Base-by-base conservation (phyloP, 2,329 filamentous ascomycete species). In the Penicillium sp. region DNA sequence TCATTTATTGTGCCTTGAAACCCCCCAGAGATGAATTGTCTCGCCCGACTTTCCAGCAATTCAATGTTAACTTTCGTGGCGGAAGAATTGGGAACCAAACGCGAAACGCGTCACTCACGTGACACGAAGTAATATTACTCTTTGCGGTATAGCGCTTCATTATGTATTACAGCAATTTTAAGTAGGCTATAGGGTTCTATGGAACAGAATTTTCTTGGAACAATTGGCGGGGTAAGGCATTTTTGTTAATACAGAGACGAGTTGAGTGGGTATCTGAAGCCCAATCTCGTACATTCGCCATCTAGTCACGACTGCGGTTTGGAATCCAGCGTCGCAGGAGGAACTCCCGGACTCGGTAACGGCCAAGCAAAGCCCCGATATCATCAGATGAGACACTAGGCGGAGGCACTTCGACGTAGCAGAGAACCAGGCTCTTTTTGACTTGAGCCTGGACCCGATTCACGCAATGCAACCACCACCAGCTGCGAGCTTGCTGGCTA, bases 381-480 rank as follows among this genome's bases (percentile, higher is more conserved):
- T 89, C 84, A 76, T 65, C 50, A 31, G 71, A 69, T 2, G 54
- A 56, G 18, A 47, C 31, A 14, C 77, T 64, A 1, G 89, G 88
- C 3, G 87, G 80, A 2, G 94, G 94, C 5, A 99, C 80, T 58
- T 97, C 92, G 11, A 99, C 92, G 66, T 96, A 99, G 36, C 89
- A 87, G 28, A 99, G 70, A 33, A 97, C 85, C 60, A 99, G 71
- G 44, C 86, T 96, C 79, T 99, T 99, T 67, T 87, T 84, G 5
- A 95, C 94, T 63, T 95, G 90, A 1, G 87, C 86, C 62, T 97
- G 84, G 14, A 97, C 92, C 8, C 94, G 84, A 59, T 96, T 95
- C 40, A 95, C 82, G 41, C 89, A 88, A 73, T 96, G 92, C 45
- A 97, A 56, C 76, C 76, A 77, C 75, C 74, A 77, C 76, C 75